phyloP scores from a whole-genome alignment of 768 basidiomycete genomes.

The Phaeolepiota aurea region DNA sequence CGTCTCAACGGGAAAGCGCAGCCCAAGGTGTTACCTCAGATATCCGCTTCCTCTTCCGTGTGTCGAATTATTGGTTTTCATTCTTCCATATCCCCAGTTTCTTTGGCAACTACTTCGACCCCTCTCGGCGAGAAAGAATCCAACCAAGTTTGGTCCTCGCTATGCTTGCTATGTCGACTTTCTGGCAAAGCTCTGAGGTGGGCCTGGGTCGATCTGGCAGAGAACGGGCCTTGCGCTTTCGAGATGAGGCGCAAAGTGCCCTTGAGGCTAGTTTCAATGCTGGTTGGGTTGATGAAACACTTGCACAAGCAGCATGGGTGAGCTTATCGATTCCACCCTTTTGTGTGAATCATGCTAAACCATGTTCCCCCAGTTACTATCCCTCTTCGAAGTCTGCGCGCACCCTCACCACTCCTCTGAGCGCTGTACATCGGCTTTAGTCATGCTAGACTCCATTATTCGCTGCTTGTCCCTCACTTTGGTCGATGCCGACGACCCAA shows the following conservation, averaged over 20 bases:
- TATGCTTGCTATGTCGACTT: constrained; percentile 55
- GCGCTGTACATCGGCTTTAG: constrained; percentile 48
- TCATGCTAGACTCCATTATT: constrained; percentile 62
- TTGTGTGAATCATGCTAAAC: neutral
- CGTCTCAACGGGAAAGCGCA: constrained; percentile 37
- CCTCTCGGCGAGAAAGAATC: constrained; percentile 41
- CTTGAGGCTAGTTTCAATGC: constrained; percentile 66
- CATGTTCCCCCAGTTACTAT: constrained; percentile 39
- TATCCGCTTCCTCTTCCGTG: constrained; percentile 55
- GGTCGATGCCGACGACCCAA: constrained; percentile 51
- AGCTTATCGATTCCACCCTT: constrained; percentile 11
- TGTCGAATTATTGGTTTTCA: constrained; percentile 64
- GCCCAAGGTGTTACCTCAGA: constrained; percentile 41
- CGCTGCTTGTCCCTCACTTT: constrained; percentile 49
- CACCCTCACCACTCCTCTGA: constrained; percentile 52
- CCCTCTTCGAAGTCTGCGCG: constrained; percentile 65
- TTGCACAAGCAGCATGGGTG: constrained; percentile 75
- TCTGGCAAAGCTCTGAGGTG: constrained; percentile 62
- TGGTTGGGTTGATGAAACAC: constrained; percentile 64
- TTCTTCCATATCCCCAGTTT: constrained; percentile 69
- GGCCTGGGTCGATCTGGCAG: constrained; percentile 43
- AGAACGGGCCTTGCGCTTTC: constrained; percentile 46
- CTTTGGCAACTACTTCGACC: constrained; percentile 49
- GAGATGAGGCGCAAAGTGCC: constrained; percentile 62
- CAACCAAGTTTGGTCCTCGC: constrained; percentile 64